Evolutionary conservation across 75 land plant species (phyloP).

Genomic region (Picea glauca): DNA sequence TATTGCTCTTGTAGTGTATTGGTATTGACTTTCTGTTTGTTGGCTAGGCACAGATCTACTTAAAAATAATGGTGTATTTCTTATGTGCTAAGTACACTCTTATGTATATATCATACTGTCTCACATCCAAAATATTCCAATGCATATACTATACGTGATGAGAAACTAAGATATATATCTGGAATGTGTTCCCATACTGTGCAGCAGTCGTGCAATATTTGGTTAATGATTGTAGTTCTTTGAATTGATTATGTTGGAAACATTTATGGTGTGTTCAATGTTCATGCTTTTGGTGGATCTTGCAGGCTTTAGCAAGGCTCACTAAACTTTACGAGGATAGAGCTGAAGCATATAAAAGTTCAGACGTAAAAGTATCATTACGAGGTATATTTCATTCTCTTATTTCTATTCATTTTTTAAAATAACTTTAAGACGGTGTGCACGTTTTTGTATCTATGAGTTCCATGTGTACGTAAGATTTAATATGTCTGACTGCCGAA

Average conservation of each 20-base stretch:
- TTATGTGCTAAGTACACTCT: not conserved
- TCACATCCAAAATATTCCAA: not conserved
- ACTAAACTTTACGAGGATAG: slow-evolving; percentile 25
- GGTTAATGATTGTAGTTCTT: not conserved
- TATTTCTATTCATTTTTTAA: no score
- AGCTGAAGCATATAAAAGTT: slow-evolving; percentile 16
- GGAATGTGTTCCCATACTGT: not conserved
- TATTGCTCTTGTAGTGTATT: not conserved
- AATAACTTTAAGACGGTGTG: no score
- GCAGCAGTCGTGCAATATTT: not conserved
- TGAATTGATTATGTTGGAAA: not conserved
- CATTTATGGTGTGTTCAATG: not conserved
- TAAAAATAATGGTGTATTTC: not conserved
- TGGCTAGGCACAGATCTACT: not conserved
- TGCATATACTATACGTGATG: not conserved
- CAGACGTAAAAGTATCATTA: slow-evolving; percentile 19
- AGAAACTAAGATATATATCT: not conserved
- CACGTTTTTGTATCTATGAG: no score
- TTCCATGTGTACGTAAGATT: no score
- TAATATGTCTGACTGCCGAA: not conserved
- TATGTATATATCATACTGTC: not conserved
- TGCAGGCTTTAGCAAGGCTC: slow-evolving; percentile 12
- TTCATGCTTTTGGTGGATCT: not conserved
- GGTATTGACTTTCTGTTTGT: not conserved
- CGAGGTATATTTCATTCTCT: not conserved